A percentile compares a stretch with the other conserved stretches of the same genome.
These are phyloP conservation scores for Nemania sp. DNA, from an alignment of 2,329 filamentous ascomycete species.

Conservation along the genomic window DNA sequence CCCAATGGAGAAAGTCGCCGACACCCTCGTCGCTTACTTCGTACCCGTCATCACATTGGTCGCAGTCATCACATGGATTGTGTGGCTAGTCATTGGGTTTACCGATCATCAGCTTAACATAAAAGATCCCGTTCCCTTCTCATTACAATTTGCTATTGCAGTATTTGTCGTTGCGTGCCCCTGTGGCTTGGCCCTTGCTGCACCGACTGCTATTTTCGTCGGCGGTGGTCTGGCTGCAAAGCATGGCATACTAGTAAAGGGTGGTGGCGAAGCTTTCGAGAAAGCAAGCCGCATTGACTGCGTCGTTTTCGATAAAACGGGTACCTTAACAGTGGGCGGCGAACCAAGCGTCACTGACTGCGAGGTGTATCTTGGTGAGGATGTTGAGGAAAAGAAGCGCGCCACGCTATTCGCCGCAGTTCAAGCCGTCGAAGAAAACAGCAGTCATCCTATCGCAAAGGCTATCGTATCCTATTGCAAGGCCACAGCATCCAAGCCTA, in stretches of 20 bases:
- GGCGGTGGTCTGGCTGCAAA: slow-evolving; percentile 83
- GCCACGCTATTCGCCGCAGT: slow-evolving; percentile 64
- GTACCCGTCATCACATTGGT: slow-evolving; percentile 78
- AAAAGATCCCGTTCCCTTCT: slow-evolving; percentile 61
- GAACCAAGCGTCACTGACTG: slow-evolving; percentile 76
- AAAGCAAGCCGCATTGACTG: slow-evolving; percentile 82
- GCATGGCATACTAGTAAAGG: slow-evolving; percentile 83
- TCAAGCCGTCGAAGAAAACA: slow-evolving; percentile 75
- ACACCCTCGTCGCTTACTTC: slow-evolving; percentile 79
- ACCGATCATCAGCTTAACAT: slow-evolving; percentile 65
- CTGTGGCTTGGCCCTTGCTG: slow-evolving; percentile 85
- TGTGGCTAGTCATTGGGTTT: slow-evolving; percentile 76
- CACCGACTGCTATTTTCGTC: slow-evolving; percentile 86
- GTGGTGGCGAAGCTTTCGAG: slow-evolving; percentile 87
- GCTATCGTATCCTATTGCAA: slow-evolving; percentile 75
- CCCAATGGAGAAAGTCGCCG: slow-evolving; percentile 80
- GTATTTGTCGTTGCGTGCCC: slow-evolving; percentile 91
- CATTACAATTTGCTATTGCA: slow-evolving; percentile 84
- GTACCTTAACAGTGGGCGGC: slow-evolving; percentile 80
- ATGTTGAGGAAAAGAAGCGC: slow-evolving; percentile 40
- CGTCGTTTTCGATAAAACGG: slow-evolving; percentile 90
- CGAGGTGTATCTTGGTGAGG: slow-evolving; percentile 54
- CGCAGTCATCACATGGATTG: slow-evolving; percentile 76
- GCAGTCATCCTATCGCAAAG: slow-evolving; percentile 79
- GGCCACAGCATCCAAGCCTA: slow-evolving; percentile 47